A percentile compares a stretch with the other conserved stretches of the same genome.
These are phyloP conservation scores for Picea sitchensis DNA, from an alignment of 75 land plant species.

Conservation along the genomic window DNA sequence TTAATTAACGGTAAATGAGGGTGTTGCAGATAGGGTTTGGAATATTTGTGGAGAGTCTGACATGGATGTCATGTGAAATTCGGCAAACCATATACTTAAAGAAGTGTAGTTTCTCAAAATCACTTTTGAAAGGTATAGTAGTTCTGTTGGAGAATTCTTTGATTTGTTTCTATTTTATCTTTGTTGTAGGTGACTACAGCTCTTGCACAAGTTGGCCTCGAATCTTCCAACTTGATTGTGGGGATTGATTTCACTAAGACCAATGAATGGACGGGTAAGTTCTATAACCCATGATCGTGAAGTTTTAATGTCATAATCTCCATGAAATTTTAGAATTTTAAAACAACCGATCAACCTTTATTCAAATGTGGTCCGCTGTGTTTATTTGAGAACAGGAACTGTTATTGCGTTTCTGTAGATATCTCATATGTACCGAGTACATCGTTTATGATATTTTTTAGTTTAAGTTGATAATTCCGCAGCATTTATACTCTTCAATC, in stretches of 20 bases:
- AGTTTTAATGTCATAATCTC: too few species aligned
- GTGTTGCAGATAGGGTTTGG: too few species aligned
- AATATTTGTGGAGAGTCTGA: too few species aligned
- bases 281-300: too few species aligned
- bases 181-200: slow-evolving; percentile 25
- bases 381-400: neutral
- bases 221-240: slow-evolving; percentile 37
- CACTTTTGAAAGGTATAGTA: neutral
- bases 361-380: neutral
- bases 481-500: neutral
- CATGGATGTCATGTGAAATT: neutral
- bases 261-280: slow-evolving; percentile 38
- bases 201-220: slow-evolving; percentile 26
- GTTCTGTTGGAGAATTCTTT: neutral
- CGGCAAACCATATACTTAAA: neutral
- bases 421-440: neutral
- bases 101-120: neutral
- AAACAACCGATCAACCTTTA: too few species aligned
- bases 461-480: neutral
- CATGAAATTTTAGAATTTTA: too few species aligned
- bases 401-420: neutral
- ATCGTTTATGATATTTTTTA: neutral
- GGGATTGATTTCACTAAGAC: slow-evolving; percentile 41
- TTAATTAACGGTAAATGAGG: too few species aligned
- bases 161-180: neutral